Conservation (phyloP, 2,329 filamentous ascomycete genomes). For the Claviceps africana region DNA sequence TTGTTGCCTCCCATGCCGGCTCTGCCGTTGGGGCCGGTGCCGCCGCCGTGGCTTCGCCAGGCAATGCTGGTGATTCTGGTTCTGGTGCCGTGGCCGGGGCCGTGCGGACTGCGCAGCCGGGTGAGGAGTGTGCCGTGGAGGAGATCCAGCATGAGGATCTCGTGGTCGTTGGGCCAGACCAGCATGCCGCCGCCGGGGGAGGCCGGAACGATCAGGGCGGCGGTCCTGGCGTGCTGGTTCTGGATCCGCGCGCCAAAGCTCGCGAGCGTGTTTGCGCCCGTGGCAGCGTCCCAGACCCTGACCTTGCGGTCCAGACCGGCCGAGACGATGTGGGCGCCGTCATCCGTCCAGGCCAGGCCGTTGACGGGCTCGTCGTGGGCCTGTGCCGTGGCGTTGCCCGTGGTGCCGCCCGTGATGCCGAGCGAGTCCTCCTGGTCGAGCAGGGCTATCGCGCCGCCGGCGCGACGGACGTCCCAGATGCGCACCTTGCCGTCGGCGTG, state of each 20-base stretch:
- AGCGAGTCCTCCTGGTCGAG: constrained; percentile 75
- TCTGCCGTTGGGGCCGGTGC: constrained; percentile 28
- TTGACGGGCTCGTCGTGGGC: constrained; percentile 78
- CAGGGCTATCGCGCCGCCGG: constrained; percentile 59
- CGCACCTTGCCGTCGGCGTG: constrained; percentile 74
- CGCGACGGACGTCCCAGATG: constrained; percentile 76
- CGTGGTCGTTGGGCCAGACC: constrained; percentile 67
- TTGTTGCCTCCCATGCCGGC: constrained; percentile 43
- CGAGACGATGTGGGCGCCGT: constrained; percentile 62
- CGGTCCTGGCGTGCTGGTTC: constrained; percentile 52
- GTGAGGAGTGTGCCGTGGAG: constrained; percentile 62
- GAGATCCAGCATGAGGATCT: constrained; percentile 69
- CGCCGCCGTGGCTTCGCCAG: constrained; percentile 54
- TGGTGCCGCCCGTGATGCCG: constrained; percentile 49
- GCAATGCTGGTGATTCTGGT: constrained; percentile 61
- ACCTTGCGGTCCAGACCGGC: constrained; percentile 74
- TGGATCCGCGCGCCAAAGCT: constrained; percentile 74
- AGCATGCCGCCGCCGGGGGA: constrained; percentile 48
- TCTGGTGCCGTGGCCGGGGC: constrained; percentile 27
- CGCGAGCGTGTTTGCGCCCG: constrained; percentile 73
- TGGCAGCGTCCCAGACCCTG: constrained; percentile 71
- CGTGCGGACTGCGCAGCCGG: constrained; percentile 52
- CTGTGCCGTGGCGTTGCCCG: constrained; percentile 27
- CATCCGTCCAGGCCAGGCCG: constrained; percentile 70
- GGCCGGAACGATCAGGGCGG: constrained; percentile 51